Conservation (phyloP, 306 rosid genomes). For the apple (Malus domestica) region ASM211411v1 NC_041802.1:26993001-26993500, state of each 20-base stretch:
- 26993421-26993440: neutral
- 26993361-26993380: neutral
- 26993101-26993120: neutral
- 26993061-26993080: neutral
- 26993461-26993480: neutral
- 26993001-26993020: neutral
- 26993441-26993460: neutral
- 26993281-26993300: neutral
- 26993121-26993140: neutral
- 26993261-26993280: neutral
- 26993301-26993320: neutral
- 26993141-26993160: neutral
- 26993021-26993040: neutral
- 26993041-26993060: neutral
- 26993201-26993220: neutral
- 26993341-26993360: neutral
- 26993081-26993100: neutral
- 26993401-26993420: neutral
- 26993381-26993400: neutral
- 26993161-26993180: conserved; percentile 1
- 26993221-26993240: neutral
- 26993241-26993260: neutral
- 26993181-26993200: neutral
- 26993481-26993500: neutral
- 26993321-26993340: neutral